These are phyloP conservation scores for Sphagnurus paluster DNA, from an alignment of 1,284 basidiomycete genomes.

Conservation along the genomic window DNA sequence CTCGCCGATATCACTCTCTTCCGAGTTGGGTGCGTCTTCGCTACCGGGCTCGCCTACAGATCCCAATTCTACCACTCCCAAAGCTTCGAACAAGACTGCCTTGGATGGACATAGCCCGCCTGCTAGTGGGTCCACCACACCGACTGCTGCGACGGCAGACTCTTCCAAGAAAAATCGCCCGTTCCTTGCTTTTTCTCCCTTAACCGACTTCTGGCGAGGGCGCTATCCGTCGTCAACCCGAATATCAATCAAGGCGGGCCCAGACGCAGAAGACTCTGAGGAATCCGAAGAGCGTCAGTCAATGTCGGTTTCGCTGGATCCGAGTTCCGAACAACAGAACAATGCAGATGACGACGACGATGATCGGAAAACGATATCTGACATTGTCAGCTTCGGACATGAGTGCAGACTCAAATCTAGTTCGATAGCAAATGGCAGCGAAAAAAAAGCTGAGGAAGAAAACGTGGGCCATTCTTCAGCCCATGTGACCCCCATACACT, in stretches of 20 bases:
- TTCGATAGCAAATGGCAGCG: constrained; percentile 2
- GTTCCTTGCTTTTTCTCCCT: constrained; percentile 58
- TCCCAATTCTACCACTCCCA: constrained; percentile 36
- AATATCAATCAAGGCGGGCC: constrained; percentile 22
- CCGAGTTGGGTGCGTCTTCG: constrained; percentile 25
- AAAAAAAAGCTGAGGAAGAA: constrained; percentile 14
- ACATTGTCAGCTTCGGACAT: constrained; percentile 29
- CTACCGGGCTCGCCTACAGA: constrained; percentile 23
- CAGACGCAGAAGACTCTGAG: constrained; percentile 14
- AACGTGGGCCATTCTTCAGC: constrained; percentile 8
- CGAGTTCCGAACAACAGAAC: constrained; percentile 26
- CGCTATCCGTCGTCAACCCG: constrained; percentile 51
- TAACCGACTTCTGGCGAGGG: constrained; percentile 63
- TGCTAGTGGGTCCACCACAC: constrained; percentile 55
- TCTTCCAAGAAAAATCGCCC: constrained; percentile 37
- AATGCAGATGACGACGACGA: constrained; percentile 37
- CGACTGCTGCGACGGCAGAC: constrained; percentile 39
- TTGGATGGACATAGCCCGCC: constrained; percentile 40
- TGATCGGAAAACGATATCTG: constrained; percentile 62
- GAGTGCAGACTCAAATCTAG: constrained; percentile 14
- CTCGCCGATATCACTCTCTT: constrained; percentile 29
- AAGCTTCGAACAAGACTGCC: constrained; percentile 31
- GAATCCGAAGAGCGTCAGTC: constrained; percentile 13
- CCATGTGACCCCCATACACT: constrained; percentile 8
- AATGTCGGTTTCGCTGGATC: not conserved